These are phyloP conservation scores for Teunomyces atbi DNA, from an alignment of 805 yeast species.

Conservation along the genomic window DNA sequence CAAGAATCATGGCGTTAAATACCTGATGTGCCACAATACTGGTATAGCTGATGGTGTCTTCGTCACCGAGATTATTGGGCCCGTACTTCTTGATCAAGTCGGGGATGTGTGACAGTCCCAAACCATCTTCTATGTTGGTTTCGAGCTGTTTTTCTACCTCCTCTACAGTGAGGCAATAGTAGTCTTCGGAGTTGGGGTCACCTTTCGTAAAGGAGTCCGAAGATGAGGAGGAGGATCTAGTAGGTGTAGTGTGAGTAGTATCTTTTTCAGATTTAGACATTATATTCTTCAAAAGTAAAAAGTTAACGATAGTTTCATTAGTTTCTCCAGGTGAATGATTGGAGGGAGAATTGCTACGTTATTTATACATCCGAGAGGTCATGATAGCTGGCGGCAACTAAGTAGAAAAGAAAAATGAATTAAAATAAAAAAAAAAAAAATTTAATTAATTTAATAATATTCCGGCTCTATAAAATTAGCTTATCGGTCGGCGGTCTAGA, in stretches of 20 bases:
- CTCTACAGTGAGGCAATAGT: slow-evolving; percentile 31
- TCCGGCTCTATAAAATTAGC: neutral
- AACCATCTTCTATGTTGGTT: slow-evolving; percentile 49
- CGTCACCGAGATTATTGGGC: slow-evolving; percentile 60
- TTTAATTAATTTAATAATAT: neutral
- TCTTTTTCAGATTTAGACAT: slow-evolving; percentile 1
- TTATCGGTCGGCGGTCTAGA: neutral
- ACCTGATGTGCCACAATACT: slow-evolving; percentile 63
- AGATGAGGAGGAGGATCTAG: slow-evolving; percentile 1
- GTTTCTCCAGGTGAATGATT: neutral
- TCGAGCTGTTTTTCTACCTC: slow-evolving; percentile 37
- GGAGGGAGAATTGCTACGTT: neutral
- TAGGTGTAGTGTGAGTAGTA: neutral
- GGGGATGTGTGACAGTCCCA: slow-evolving; percentile 17
- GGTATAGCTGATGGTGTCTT: slow-evolving; percentile 49
- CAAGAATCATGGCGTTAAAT: slow-evolving; percentile 77
- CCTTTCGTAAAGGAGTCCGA: neutral
- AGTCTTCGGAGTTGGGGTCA: slow-evolving; percentile 12
- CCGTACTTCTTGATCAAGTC: slow-evolving; percentile 41
- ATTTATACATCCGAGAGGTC: neutral
- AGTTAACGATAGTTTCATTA: slow-evolving; percentile 1
- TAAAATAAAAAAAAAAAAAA: neutral
- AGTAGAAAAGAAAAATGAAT: neutral
- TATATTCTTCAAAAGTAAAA: neutral
- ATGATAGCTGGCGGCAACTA: neutral